Percentiles rank a stretch among this genome's conserved stretches.
phyloP scores from a whole-genome alignment of 371 early-diverging fungal genomes.

The Circinella umbellata region DNA sequence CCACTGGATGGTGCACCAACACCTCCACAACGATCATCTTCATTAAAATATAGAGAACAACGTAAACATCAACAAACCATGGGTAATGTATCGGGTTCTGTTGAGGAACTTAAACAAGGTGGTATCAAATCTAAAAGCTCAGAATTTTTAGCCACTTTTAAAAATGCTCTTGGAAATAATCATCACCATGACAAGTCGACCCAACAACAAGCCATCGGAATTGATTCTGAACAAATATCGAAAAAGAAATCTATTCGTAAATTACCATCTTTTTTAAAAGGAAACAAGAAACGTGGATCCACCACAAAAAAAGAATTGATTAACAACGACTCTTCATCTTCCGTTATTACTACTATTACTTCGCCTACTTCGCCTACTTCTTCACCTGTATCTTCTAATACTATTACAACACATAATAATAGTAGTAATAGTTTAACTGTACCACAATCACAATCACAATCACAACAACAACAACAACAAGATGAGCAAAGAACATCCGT shows the following conservation, averaged over 20 bases:
- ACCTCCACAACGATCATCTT: conserved; percentile 30
- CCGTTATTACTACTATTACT: background rate
- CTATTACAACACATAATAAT: background rate
- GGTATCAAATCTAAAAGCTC: conserved; percentile 20
- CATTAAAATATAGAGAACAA: conserved; percentile 23
- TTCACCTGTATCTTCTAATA: background rate
- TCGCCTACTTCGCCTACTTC: conserved; percentile 4
- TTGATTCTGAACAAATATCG: conserved; percentile 3
- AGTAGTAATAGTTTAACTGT: background rate
- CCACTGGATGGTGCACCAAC: conserved; percentile 16
- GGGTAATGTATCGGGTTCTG: background rate
- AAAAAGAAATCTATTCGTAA: conserved; percentile 23
- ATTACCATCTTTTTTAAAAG: conserved; percentile 34
- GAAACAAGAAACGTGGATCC: conserved; percentile 13
- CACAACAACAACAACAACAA: background rate
- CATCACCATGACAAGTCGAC: background rate
- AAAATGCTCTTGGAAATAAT: conserved; percentile 14
- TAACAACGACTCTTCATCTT: conserved; percentile 2
- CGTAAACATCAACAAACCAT: conserved; percentile 5
- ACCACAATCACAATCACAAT: conserved; percentile 10
- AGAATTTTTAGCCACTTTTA: conserved; percentile 15
- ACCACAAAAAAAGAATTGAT: conserved; percentile 13
- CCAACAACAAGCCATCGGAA: background rate
- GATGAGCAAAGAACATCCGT: conserved; percentile 30
- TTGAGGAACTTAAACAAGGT: conserved; percentile 5